A percentile compares a stretch with the other conserved stretches of the same genome.
These are phyloP conservation scores for Thamnidium elegans DNA, from an alignment of 192 early-diverging fungal species.

Conservation along the genomic window DNA sequence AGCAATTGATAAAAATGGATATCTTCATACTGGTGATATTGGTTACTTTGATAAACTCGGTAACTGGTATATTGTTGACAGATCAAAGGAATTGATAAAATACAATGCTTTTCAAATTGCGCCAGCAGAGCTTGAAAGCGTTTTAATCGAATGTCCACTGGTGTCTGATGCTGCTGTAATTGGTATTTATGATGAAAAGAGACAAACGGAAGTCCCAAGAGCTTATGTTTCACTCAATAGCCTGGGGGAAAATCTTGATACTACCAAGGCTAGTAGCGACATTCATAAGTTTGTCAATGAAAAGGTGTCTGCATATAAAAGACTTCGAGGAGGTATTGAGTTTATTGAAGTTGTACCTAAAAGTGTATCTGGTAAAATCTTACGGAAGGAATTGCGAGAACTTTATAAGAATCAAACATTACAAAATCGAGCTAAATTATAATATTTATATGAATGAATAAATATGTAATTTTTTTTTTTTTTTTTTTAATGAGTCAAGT, in stretches of 20 bases:
- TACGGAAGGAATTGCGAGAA: slow-evolving; percentile 54
- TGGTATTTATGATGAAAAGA: slow-evolving; percentile 59
- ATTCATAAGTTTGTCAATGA: slow-evolving; percentile 55
- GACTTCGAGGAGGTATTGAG: slow-evolving; percentile 68
- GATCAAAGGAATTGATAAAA: slow-evolving; percentile 62
- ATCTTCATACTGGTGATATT: slow-evolving; percentile 60
- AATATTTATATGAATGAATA: no score
- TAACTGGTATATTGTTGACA: slow-evolving; percentile 68
- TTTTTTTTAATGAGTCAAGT: no score
- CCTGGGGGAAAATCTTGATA: slow-evolving; percentile 21
- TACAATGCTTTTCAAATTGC: slow-evolving; percentile 50
- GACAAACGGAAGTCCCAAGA: slow-evolving; percentile 74
- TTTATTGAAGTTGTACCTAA: slow-evolving; percentile 76
- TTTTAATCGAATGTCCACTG: slow-evolving; percentile 38
- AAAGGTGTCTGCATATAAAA: slow-evolving; percentile 72
- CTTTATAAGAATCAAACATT: no score
- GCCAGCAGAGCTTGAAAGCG: no score
- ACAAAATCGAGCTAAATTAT: no score
- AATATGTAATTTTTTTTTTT: no score
- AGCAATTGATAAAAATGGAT: slow-evolving; percentile 49
- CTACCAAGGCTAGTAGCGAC: slow-evolving; percentile 38
- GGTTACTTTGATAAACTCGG: slow-evolving; percentile 51
- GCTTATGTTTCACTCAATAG: slow-evolving; percentile 70
- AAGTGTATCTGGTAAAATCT: slow-evolving; percentile 80
- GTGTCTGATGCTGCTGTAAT: slow-evolving; percentile 75